phyloP scores from a whole-genome alignment of 148 eudicot genomes.

The Amaranthus palmeri region DNA sequence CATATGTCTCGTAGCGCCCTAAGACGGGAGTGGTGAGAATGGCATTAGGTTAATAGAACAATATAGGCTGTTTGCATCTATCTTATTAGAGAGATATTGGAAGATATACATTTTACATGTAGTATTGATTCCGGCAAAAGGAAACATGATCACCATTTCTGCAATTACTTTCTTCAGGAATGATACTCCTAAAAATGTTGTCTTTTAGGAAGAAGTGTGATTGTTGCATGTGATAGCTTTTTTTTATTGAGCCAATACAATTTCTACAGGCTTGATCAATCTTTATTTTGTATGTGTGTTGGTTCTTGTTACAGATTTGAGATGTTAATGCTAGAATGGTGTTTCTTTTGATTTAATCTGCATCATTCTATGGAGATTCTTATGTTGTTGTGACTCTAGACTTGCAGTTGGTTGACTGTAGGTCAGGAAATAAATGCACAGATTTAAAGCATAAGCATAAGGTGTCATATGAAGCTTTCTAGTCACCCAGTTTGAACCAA shows the following conservation, averaged over 20 bases:
- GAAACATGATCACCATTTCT: too few species aligned
- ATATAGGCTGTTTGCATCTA: too few species aligned
- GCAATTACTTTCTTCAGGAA: background rate
- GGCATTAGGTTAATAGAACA: too few species aligned
- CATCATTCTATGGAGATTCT: background rate
- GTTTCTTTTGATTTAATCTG: background rate
- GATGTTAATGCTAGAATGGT: background rate
- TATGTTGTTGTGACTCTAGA: slow-evolving; percentile 2
- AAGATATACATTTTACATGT: too few species aligned
- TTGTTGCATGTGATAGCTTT: background rate
- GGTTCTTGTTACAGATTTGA: background rate
- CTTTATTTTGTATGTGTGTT: background rate
- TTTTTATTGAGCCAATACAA: background rate
- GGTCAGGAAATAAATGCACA: background rate
- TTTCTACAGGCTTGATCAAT: background rate
- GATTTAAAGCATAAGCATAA: background rate
- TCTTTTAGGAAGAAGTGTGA: background rate
- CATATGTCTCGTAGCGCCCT: too few species aligned
- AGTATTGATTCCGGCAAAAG: too few species aligned
- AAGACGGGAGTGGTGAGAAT: too few species aligned
- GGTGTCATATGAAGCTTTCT: slow-evolving; percentile 8
- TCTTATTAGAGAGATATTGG: too few species aligned
- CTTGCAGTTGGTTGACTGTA: slow-evolving; percentile 17
- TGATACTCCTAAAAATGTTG: background rate
- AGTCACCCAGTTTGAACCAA: slow-evolving; percentile 8